Base-by-base conservation (phyloP, 2,329 filamentous ascomycete genomes). In the Cladorrhinum sp. region DNA sequence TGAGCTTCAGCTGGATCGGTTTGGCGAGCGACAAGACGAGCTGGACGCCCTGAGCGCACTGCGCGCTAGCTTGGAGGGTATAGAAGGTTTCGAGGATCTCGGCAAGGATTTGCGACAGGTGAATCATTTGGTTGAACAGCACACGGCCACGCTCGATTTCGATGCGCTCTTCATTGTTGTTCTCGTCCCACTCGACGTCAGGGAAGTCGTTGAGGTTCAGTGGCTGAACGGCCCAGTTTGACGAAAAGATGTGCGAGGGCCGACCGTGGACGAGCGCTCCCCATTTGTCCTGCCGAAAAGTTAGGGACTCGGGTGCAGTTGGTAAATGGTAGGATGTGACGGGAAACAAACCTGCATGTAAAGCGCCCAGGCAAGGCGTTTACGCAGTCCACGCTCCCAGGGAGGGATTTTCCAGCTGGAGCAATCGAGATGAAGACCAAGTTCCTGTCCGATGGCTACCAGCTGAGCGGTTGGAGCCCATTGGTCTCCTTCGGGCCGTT, bases 391-490 rank as follows among this genome's bases (percentile, higher is more conserved):
- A 67, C 90, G 89, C 73, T 96, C 92, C 92, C 92, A 96, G 0
- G 82, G 82, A 26, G 92, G 91, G 58, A 96, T 94, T 64, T 91
- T 91, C 93, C 93, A 96, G 57, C 81, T 80, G 4, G 88, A 86
- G 76, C 92, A 96, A 74, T 96, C 92, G 46, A 96, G 85, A 73
- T 97, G 92, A 42, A 97, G 79, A 52, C 93, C 93, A 2, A 97
- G 82, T 73, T 96, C 92, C 73, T 96, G 92, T 0, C 86, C 89
- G 48, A 95, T 87, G 21, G 92, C 92, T 8, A 96, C 91, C 20
- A 96, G 78, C 72, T 96, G 92, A 3, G 91, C 91, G 1, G 92
- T 96, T 61, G 94, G 80, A 1, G 90, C 89, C 86, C 92, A 94
- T 57, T 92, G 89, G 68, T 91, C 89, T 10, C 88, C 87, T 67